These are phyloP conservation scores for Xylariaceae sp. DNA, from an alignment of 2,329 filamentous ascomycete genomes.

Conservation along the genomic window DNA sequence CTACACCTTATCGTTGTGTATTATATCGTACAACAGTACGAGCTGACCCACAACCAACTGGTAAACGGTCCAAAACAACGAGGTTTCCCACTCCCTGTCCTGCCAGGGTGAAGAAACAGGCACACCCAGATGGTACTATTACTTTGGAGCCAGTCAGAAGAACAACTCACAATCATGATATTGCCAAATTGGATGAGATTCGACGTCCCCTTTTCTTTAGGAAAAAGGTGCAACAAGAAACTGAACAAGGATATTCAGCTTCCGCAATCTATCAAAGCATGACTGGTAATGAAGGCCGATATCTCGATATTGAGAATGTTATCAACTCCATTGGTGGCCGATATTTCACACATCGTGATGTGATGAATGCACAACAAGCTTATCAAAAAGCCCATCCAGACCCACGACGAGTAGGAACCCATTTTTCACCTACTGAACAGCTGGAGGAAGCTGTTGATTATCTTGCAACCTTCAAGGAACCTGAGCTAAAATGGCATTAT, in stretches of 20 bases:
- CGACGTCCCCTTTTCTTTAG: too few relatives aligned
- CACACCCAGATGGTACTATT: too few relatives aligned
- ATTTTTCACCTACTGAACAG: neutral
- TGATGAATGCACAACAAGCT: neutral
- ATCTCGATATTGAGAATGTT: neutral
- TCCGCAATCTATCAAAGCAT: neutral
- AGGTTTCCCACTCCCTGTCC: too few relatives aligned
- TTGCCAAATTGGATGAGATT: too few relatives aligned
- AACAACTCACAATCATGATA: too few relatives aligned
- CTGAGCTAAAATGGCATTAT: too few relatives aligned
- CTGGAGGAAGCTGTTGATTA: neutral
- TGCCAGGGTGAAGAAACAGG: too few relatives aligned
- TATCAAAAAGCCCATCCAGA: neutral
- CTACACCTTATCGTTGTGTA: too few relatives aligned
- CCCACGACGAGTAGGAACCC: neutral
- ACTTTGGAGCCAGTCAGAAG: too few relatives aligned
- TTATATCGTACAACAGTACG: too few relatives aligned
- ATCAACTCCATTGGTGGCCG: neutral
- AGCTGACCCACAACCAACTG: too few relatives aligned
- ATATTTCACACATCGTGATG: neutral
- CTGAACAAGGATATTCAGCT: neutral
- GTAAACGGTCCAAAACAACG: too few relatives aligned
- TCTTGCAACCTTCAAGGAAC: neutral
- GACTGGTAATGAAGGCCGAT: neutral
- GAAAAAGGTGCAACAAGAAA: neutral